phyloP scores from a whole-genome alignment of 202 grass and related monocot genomes.

The Hordeum pubiflorum region DNA sequence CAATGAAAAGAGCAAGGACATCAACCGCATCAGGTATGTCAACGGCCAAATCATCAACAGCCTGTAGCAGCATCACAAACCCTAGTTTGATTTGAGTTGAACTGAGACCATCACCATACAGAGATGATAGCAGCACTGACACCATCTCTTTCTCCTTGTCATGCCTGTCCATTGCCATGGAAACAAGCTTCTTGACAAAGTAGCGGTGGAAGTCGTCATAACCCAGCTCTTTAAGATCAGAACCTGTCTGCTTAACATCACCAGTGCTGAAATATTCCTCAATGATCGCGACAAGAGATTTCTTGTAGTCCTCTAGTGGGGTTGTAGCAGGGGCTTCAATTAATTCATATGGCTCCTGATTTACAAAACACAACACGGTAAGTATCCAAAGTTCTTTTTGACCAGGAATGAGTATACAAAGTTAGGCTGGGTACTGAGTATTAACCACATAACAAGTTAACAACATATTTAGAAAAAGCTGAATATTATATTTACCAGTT shows the following conservation, averaged over 20 bases:
- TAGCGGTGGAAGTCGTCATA: conserved; percentile 62
- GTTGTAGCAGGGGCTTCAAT: conserved; percentile 60
- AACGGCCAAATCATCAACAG: conserved; percentile 81
- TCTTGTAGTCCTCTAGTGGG: conserved; percentile 88
- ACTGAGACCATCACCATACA: conserved; percentile 68
- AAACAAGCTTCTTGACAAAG: conserved; percentile 96
- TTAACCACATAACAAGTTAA: neutral
- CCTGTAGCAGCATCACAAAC: conserved; percentile 77
- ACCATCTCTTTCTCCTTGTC: conserved; percentile 98
- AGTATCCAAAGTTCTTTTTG: neutral
- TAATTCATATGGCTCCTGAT: conserved; percentile 90
- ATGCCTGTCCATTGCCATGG: conserved; percentile 89
- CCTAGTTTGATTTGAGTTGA: conserved; percentile 73
- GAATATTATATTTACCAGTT: conserved; percentile 14
- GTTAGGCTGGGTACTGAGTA: neutral
- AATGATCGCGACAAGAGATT: conserved; percentile 55
- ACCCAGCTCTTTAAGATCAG: conserved; percentile 83
- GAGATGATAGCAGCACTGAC: conserved; percentile 77
- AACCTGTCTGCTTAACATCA: conserved; percentile 67
- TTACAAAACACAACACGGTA: conserved; percentile 18
- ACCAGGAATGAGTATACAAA: neutral
- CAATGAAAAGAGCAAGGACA: conserved; percentile 85
- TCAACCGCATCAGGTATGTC: conserved; percentile 88
- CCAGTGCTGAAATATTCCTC: conserved; percentile 92
- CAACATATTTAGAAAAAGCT: neutral